Base-by-base conservation (phyloP, 805 yeast genomes). In the Brettanomyces sp. region DNA sequence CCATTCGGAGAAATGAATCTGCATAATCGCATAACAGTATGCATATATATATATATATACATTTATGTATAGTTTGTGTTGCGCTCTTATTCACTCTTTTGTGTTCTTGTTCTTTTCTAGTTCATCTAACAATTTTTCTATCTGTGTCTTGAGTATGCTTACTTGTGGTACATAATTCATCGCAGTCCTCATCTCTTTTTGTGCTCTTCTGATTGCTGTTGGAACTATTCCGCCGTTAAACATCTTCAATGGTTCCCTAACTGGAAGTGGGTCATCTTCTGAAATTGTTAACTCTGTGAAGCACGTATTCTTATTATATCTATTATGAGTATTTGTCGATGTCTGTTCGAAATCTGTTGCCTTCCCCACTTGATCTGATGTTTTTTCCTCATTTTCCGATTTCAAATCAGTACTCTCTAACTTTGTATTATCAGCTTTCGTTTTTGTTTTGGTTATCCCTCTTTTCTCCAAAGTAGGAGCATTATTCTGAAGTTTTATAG, bases 1-100 rank as follows among this genome's bases (percentile, higher is more conserved):
- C 84, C 1, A 63, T 60, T 4, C 53, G 54, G 37, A 56, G 67
- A 50, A 58, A 60, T 41, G 55, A 60, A 38, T 47, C 62, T 8
- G 64, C 58, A 30, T 53, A 44, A 18, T 25, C 14, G 43, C 43
- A n/a, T 41, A 14, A 30, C 3, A 41, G 12, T 18, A 8, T 8
- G 38, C 2, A 21, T 6, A 28, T 28, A 28, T 28, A 28, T 6
- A 28, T 3, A 28, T 28, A 9, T 28, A 6, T 28, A 28, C n/a
- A 35, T 35, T 7, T 35, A 35, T 35, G 37, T 35, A 35, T 7
- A 28, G 11, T 28, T 28, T 6, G 32, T 28, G 11, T 28, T 9
- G 32, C 11, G 32, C 32, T 18, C 24, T 38, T 24, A 22, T 13
- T 38, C 14, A 9, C 13, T 42, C 7, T 40, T 40, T 6, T 30